These are phyloP conservation scores for Globisporangium parvum DNA, from an alignment of 352 stramenopile genomes.

Conservation along the genomic window DNA sequence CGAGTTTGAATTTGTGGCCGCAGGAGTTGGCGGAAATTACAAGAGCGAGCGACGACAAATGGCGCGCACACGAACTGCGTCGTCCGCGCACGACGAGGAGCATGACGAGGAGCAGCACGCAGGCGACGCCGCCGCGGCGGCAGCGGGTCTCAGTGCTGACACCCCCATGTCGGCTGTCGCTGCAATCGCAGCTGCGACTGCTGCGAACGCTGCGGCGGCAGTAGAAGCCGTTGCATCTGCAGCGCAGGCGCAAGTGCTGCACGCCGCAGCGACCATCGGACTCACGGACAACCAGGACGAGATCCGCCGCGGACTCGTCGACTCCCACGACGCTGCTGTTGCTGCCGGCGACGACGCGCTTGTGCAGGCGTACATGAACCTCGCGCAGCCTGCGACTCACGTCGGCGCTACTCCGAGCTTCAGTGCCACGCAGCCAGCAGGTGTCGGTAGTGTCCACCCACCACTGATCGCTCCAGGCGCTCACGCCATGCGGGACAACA, in stretches of 20 bases:
- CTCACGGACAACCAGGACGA: constrained; percentile 1
- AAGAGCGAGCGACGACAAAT: constrained; percentile 8
- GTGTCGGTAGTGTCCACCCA: too few relatives aligned
- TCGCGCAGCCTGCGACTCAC: neutral
- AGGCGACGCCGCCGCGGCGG: neutral
- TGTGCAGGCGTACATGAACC: constrained; percentile 17
- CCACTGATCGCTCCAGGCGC: too few relatives aligned
- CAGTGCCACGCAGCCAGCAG: neutral
- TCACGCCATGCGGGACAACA: too few relatives aligned
- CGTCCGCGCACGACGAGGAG: constrained; percentile 4
- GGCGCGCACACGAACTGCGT: constrained; percentile 3
- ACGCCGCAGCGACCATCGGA: neutral
- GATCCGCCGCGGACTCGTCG: constrained; percentile 6
- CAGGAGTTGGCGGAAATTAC: constrained; percentile 10
- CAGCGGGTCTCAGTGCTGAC: neutral
- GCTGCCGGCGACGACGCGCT: constrained; percentile 10
- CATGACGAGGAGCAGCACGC: too few relatives aligned
- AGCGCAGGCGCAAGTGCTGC: neutral
- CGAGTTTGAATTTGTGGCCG: constrained; percentile 12
- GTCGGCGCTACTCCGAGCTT: neutral
- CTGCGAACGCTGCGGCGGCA: neutral
- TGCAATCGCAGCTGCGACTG: neutral
- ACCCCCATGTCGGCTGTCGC: neutral
- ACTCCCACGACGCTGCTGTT: constrained; percentile 6
- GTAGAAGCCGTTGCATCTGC: neutral